phyloP scores from a whole-genome alignment of 2,329 filamentous ascomycete genomes.

The Aspergillus sp. region DNA sequence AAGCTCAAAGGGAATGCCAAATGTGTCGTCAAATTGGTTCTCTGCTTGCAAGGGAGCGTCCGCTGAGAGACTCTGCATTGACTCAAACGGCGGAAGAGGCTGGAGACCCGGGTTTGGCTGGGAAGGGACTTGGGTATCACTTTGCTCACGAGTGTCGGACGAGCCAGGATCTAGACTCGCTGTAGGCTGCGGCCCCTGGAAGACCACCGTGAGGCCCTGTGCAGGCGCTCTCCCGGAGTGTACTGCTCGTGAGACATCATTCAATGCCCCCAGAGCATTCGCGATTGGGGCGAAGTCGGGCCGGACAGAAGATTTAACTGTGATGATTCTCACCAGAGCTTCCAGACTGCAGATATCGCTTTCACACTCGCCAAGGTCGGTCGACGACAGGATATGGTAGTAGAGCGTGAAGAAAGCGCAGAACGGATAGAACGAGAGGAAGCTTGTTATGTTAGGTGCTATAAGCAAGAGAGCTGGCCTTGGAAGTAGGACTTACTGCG shows the following conservation, averaged over 20 bases:
- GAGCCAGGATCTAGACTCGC: too few species aligned
- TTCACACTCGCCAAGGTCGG: neutral
- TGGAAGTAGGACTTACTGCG: neutral
- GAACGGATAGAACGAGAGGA: slow-evolving; percentile 8
- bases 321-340: neutral
- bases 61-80: neutral
- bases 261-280: slow-evolving; percentile 3
- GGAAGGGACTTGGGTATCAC: too few species aligned
- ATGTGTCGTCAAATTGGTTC: neutral
- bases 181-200: too few species aligned
- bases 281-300: slow-evolving; percentile 4
- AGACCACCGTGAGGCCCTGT: neutral
- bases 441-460: neutral
- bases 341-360: neutral
- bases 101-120: too few species aligned
- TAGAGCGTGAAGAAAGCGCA: slow-evolving; percentile 11
- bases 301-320: neutral
- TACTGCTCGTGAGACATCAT: slow-evolving; percentile 2
- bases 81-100: neutral
- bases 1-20: slow-evolving; percentile 5
- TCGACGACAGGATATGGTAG: neutral
- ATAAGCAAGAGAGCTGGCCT: neutral
- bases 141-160: too few species aligned
- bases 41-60: neutral
- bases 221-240: neutral